Percentiles rank a stretch among this genome's conserved stretches.
Conservation (phyloP, 495 filamentous ascomycete species). For the Penicillium chermesinum region DNA sequence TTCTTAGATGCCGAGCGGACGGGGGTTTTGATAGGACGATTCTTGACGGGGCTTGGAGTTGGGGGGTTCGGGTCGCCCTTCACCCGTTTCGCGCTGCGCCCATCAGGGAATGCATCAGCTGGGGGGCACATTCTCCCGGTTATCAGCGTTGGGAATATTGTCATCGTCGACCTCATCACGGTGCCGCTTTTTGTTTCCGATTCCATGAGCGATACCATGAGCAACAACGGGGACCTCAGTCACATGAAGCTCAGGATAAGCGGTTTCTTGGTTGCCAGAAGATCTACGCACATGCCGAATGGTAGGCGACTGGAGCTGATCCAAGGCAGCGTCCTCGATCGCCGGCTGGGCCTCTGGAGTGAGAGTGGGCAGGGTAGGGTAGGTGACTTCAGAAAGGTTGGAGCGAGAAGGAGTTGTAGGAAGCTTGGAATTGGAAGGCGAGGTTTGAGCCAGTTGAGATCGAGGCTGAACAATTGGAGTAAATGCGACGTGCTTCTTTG, state of each 20-base stretch:
- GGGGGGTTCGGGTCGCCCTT: conserved; percentile 35
- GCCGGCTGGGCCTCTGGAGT: conserved; percentile 29
- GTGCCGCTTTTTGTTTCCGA: conserved; percentile 68
- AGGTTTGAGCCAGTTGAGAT: conserved; percentile 31
- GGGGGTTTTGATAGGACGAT: conserved; percentile 29
- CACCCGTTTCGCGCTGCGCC: conserved; percentile 40
- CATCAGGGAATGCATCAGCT: conserved; percentile 27
- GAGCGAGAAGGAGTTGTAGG: conserved; percentile 24
- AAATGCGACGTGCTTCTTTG: conserved; percentile 59
- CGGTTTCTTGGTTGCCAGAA: conserved; percentile 5
- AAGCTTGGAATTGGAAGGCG: conserved; percentile 43
- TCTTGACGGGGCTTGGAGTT: conserved; percentile 36
- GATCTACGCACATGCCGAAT: conserved; percentile 39
- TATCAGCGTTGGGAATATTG: conserved; percentile 44
- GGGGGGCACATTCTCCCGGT: conserved; percentile 41
- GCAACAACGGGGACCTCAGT: conserved; percentile 39
- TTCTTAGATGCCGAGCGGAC: conserved; percentile 29
- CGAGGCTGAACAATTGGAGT: conserved; percentile 47
- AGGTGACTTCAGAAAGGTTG: conserved; percentile 32
- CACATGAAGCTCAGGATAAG: conserved; percentile 24
- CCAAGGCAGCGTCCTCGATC: neutral
- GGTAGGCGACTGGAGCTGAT: conserved; percentile 17
- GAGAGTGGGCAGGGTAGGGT: conserved; percentile 39
- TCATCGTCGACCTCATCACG: conserved; percentile 45
- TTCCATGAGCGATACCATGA: conserved; percentile 69